These are phyloP conservation scores for Corylus avellana DNA, from an alignment of 306 rosid genomes.

Conservation along the genomic window DNA sequence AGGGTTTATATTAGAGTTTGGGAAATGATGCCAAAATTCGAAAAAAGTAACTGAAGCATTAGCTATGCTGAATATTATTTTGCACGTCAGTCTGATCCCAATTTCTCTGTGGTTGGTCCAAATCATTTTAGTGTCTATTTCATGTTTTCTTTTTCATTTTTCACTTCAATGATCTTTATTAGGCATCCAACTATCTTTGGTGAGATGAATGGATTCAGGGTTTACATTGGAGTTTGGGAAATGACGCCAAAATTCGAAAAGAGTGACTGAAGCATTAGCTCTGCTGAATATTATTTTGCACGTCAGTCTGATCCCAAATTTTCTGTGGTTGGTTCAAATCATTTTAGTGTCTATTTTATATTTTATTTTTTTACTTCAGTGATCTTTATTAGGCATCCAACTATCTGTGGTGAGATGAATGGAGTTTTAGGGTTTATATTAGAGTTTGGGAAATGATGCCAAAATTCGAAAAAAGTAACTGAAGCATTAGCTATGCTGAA, in stretches of 20 bases:
- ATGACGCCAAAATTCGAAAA: neutral
- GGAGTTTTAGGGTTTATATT: neutral
- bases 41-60: neutral
- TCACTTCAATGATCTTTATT: too few relatives aligned
- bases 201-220: neutral
- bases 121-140: too few relatives aligned
- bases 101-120: neutral
- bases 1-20: neutral
- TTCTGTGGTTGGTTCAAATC: neutral
- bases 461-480: neutral
- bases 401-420: neutral
- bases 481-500: conserved; percentile 23
- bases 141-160: too few relatives aligned
- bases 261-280: conserved; percentile 7
- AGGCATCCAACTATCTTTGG: too few relatives aligned
- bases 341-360: neutral
- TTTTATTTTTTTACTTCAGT: too few relatives aligned
- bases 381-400: neutral
- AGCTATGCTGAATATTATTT: conserved; percentile 22
- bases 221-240: conserved; percentile 16
- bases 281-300: conserved; percentile 33
- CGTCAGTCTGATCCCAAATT: conserved; percentile 39
- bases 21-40: conserved; percentile 10
- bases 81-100: conserved; percentile 42
- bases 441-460: conserved; percentile 14